phyloP scores from a whole-genome alignment of 2,329 filamentous ascomycete species.

The Colletotrichum agaves region DNA sequence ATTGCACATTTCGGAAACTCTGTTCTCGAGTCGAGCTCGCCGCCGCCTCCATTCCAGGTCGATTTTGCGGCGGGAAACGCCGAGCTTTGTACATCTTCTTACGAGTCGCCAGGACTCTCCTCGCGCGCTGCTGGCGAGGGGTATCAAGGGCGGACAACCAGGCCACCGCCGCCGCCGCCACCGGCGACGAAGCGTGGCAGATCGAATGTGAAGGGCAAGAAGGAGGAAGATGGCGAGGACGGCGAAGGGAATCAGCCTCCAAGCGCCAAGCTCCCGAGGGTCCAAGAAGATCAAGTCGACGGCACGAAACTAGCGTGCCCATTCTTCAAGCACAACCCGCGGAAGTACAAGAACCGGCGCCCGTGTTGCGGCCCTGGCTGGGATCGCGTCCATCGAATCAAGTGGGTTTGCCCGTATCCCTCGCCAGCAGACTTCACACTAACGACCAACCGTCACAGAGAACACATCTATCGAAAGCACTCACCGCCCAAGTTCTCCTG shows the following conservation, averaged over 20 bases:
- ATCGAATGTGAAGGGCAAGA: too few relatives aligned
- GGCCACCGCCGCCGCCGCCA: too few relatives aligned
- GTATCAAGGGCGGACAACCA: too few relatives aligned
- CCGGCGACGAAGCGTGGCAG: conserved; percentile 1
- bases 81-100: too few relatives aligned
- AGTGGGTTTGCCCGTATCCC: conserved; percentile 41
- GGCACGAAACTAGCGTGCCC: conserved; percentile 48
- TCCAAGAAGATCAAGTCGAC: conserved; percentile 16
- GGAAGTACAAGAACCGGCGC: conserved; percentile 47
- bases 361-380: conserved; percentile 51
- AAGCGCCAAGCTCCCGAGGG: conserved; percentile 15
- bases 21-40: too few relatives aligned
- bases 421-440: neutral
- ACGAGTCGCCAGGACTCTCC: too few relatives aligned
- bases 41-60: too few relatives aligned
- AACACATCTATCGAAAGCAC: conserved; percentile 53
- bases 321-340: conserved; percentile 52
- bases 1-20: too few relatives aligned
- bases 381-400: conserved; percentile 52
- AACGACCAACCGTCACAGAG: conserved; percentile 38
- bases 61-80: too few relatives aligned
- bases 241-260: neutral
- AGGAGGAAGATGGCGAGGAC: neutral
- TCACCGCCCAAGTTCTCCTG: conserved; percentile 45
- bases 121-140: too few relatives aligned